phyloP scores from a whole-genome alignment of 2,329 filamentous ascomycete genomes.

The Emmonsiellopsis sp. region DNA sequence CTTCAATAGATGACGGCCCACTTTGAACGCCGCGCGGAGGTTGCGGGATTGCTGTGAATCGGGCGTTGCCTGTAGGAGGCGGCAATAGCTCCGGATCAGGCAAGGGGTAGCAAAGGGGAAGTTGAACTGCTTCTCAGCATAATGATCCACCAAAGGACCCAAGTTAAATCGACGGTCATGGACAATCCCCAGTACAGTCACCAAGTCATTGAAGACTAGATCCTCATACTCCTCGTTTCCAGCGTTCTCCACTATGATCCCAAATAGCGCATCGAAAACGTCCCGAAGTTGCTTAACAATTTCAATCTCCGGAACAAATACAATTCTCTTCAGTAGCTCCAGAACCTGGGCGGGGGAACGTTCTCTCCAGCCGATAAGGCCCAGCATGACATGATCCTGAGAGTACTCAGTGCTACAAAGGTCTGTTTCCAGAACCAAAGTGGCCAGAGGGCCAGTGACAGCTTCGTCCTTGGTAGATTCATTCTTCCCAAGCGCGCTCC shows the following conservation, averaged over 20 bases:
- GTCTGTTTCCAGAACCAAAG: slow-evolving; percentile 71
- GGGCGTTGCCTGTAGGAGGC: slow-evolving; percentile 71
- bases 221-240: slow-evolving; percentile 90
- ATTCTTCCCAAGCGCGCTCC: slow-evolving; percentile 60
- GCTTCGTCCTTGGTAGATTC: slow-evolving; percentile 61
- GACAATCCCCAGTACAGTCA: slow-evolving; percentile 84
- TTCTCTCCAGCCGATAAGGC: slow-evolving; percentile 79
- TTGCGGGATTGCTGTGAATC: slow-evolving; percentile 77
- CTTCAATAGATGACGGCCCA: slow-evolving; percentile 83
- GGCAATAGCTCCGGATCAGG: slow-evolving; percentile 74
- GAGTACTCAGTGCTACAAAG: slow-evolving; percentile 93
- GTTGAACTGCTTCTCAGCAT: slow-evolving; percentile 80
- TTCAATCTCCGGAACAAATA: slow-evolving; percentile 94
- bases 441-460: slow-evolving; percentile 69
- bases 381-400: slow-evolving; percentile 78
- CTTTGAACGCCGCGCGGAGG: slow-evolving; percentile 86
- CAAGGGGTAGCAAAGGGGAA: slow-evolving; percentile 89
- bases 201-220: slow-evolving; percentile 79
- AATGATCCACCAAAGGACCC: slow-evolving; percentile 80
- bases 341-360: slow-evolving; percentile 62
- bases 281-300: slow-evolving; percentile 88
- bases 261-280: slow-evolving; percentile 84
- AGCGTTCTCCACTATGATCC: slow-evolving; percentile 82
- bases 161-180: slow-evolving; percentile 92
- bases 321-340: slow-evolving; percentile 67